Percentiles rank a stretch among this genome's conserved stretches.
These are phyloP conservation scores for Phytophthora sp. DNA, from an alignment of 352 stramenopile genomes.

Conservation along the genomic window DNA sequence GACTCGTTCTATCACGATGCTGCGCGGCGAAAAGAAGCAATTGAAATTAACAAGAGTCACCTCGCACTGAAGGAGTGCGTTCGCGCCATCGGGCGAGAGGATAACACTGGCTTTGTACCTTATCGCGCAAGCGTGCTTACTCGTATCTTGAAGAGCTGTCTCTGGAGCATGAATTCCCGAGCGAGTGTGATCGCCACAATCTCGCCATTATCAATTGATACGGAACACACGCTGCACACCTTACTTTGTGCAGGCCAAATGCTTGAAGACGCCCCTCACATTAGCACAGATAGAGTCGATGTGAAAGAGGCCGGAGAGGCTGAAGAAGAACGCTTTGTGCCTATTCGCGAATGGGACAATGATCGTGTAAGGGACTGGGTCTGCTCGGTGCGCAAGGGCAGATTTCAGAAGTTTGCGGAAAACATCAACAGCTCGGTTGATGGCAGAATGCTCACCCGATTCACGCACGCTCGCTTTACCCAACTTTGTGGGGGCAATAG, in stretches of 20 bases:
- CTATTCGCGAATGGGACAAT: constrained; percentile 72
- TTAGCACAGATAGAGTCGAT: constrained; percentile 60
- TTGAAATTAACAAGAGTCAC: constrained; percentile 88
- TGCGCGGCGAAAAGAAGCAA: constrained; percentile 69
- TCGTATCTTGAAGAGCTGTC: constrained; percentile 73
- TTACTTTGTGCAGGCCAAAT: constrained; percentile 76
- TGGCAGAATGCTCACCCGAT: constrained; percentile 63
- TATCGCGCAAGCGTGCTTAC: constrained; percentile 79
- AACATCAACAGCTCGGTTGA: constrained; percentile 59
- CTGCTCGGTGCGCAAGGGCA: constrained; percentile 46
- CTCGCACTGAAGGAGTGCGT: constrained; percentile 86
- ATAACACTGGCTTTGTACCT: constrained; percentile 63
- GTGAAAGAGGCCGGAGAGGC: constrained; percentile 52
- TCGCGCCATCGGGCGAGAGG: constrained; percentile 64
- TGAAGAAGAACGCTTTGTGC: constrained; percentile 34
- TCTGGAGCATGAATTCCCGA: constrained; percentile 63
- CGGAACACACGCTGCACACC: constrained; percentile 81
- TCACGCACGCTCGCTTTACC: constrained; percentile 65
- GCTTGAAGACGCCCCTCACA: constrained; percentile 57
- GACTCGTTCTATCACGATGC: constrained; percentile 84
- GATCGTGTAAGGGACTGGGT: constrained; percentile 62
- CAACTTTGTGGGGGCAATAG: constrained; percentile 74
- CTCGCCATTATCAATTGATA: constrained; percentile 75
- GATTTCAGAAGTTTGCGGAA: constrained; percentile 54
- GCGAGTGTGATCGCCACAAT: constrained; percentile 85